Evolutionary conservation across 1,284 basidiomycete genomes (phyloP), one percentile per base, ranked within the genome.

Genomic region (Ustilago lituana): DNA sequence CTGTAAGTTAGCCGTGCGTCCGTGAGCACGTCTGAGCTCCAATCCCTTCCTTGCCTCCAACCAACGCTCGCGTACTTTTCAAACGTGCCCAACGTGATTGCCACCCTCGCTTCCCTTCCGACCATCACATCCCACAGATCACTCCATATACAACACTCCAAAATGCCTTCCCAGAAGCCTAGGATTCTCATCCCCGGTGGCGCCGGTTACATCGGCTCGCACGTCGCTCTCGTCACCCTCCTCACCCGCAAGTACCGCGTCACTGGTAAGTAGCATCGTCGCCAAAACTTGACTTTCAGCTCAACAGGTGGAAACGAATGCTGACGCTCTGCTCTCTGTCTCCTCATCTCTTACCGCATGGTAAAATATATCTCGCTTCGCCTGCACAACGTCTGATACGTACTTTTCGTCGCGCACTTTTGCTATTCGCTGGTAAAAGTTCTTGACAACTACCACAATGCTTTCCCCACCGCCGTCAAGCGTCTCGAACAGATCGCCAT

Each of bases 191-290:
- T 81, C 47, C 79, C 80, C 44, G 80, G 80, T 35, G 80, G 79
- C 32, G 79, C 79, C 45, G 80, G 80, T 40, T 82, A 80, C 78
- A 61, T 85, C 89, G 94, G 93, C 79, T 94, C 93, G 38, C 94
- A 98, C 84, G 90, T 96, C 78, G 89, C 94, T 68, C 90, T 91
- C 73, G 86, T 88, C 49, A 86, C 96, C 29, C 90, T 95, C 74
- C 87, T 92, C 77, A 94, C 94, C 19, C 87, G 91, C 62, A 87
- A 89, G 69, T 97, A 91, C 86, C 92, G 91, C 80, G 92, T 96
- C 69, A 79, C 78, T 22, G 70, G 78, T 79, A 55, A 65, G 78
- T 76, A 35, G 29, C 29, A 26, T 7, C 11, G 9, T 24, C 31
- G n/a, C n/a, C n/a, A n/a, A n/a, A n/a, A n/a, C n/a, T n/a, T n/a